Percentiles rank a stretch among this genome's conserved stretches.
Conservation (phyloP, 352 stramenopile genomes). For the Pythium myriotylum region DNA sequence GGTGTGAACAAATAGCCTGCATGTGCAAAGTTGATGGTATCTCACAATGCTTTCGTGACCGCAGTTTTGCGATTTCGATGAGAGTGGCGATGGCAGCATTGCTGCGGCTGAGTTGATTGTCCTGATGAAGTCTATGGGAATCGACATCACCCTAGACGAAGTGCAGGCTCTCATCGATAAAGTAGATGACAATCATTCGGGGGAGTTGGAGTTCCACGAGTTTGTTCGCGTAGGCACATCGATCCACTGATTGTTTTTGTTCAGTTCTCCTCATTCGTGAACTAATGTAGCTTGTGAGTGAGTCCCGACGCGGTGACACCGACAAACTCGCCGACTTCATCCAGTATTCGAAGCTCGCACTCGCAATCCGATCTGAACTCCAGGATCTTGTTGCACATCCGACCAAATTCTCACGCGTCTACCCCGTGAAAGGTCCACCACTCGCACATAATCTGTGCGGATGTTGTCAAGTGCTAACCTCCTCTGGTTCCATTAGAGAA, state of each 20-base stretch:
- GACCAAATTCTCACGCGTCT: conserved; percentile 29
- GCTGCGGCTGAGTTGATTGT: conserved; percentile 50
- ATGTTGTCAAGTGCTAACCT: background rate
- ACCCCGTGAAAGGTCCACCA: conserved; percentile 60
- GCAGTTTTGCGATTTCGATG: conserved; percentile 74
- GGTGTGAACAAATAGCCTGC: conserved; percentile 31
- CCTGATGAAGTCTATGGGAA: conserved; percentile 71
- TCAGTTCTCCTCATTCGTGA: background rate
- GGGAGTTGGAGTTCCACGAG: conserved; percentile 66
- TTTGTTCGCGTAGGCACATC: conserved; percentile 53
- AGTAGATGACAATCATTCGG: conserved; percentile 71
- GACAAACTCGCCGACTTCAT: conserved; percentile 66
- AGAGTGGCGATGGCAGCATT: conserved; percentile 65
- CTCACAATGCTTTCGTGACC: background rate
- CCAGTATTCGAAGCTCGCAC: conserved; percentile 63
- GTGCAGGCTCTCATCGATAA: conserved; percentile 68
- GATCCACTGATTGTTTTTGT: background rate
- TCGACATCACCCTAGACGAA: conserved; percentile 48
- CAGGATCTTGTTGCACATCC: conserved; percentile 37
- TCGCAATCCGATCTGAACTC: conserved; percentile 53
- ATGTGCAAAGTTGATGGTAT: background rate
- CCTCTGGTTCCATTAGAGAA: conserved; percentile 27
- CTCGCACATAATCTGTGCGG: no score
- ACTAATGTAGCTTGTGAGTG: conserved; percentile 53
- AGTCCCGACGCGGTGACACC: conserved; percentile 56